Percentiles rank a stretch among this genome's conserved stretches.
These are phyloP conservation scores for Dactylellina haptotyla DNA, from an alignment of 2,329 filamentous ascomycete genomes.

Conservation along the genomic window DNA sequence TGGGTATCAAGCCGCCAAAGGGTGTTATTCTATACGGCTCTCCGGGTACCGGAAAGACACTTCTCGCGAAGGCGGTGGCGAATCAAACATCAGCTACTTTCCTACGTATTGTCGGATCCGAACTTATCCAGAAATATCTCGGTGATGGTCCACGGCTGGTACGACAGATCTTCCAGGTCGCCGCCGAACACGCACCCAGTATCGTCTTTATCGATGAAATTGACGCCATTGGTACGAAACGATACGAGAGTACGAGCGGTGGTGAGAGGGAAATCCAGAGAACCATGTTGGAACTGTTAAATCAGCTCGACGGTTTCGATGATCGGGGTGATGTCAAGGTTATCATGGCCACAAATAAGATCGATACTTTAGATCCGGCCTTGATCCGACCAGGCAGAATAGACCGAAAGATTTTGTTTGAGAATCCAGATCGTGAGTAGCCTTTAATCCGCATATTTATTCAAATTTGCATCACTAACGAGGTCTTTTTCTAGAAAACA, in stretches of 20 bases:
- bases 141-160: conserved; percentile 95
- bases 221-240: conserved; percentile 97
- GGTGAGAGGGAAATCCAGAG: conserved; percentile 97
- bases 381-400: conserved; percentile 97
- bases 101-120: conserved; percentile 93
- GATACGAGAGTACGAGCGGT: conserved; percentile 95
- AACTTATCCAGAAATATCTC: conserved; percentile 98
- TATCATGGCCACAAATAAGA: conserved; percentile 99
- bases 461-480: not conserved
- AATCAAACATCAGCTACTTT: conserved; percentile 99
- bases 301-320: conserved; percentile 98
- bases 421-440: conserved; percentile 74
- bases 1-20: conserved; percentile 99
- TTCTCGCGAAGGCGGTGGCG: conserved; percentile 96
- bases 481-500: conserved; percentile 72
- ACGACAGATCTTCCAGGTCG: conserved; percentile 88
- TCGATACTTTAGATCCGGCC: conserved; percentile 94
- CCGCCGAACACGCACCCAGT: conserved; percentile 92
- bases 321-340: conserved; percentile 99
- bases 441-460: not conserved
- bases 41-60: conserved; percentile 96
- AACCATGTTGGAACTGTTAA: conserved; percentile 97
- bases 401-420: conserved; percentile 91
- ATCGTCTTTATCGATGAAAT: conserved; percentile 99
- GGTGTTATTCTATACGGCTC: conserved; percentile 98